Evolutionary conservation across 2,329 filamentous ascomycete genomes (phyloP), one percentile per base, ranked within the genome.

Genomic region (Spiromastix sp.): DNA sequence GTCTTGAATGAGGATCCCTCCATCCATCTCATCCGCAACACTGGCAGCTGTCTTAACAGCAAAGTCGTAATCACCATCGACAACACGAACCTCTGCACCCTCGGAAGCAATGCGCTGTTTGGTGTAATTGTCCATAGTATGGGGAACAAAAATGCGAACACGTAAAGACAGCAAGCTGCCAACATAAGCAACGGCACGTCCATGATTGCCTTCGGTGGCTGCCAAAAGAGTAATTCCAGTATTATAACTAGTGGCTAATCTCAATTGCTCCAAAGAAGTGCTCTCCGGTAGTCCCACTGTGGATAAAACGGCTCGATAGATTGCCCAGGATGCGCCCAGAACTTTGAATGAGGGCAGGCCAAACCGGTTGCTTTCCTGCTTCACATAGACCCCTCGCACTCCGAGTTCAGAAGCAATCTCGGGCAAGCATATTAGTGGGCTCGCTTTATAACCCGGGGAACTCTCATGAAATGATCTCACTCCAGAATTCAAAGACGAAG

Each of bases 271-370:
- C 0, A 79, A 48, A 3, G 58, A 50, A 0, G 65, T 51, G 1
- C 61, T 60, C 0, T 61, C 42, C 0, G 66, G 54, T 1, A 76
- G 54, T 2, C 50, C 54, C 0, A 77, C 54, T 5, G 59, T 53
- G 1, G 58, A 49, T 0, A 61, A 51, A 5, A 84, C 49, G 10
- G 77, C 72, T 5, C 71, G 68, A 46, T 74, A 79, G 3, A 72
- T 68, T 0, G 73, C 81, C 81, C 81, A 89, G 1, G 79, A 82
- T 1, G 83, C 82, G 13, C 83, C 84, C 0, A 87, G 69, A 29
- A 87, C 82, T 56, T 91, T 91, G 66, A 87, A 89, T 0, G 81
- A 71, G 0, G 80, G 79, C 2, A 87, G 64, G 0, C 77, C 77
- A 24, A 85, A 73, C 4, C 82, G 71, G 35, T 59, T 64, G 18